These are phyloP conservation scores for Sporopachydermia lactativora DNA, from an alignment of 805 yeast species.

Conservation along the genomic window DNA sequence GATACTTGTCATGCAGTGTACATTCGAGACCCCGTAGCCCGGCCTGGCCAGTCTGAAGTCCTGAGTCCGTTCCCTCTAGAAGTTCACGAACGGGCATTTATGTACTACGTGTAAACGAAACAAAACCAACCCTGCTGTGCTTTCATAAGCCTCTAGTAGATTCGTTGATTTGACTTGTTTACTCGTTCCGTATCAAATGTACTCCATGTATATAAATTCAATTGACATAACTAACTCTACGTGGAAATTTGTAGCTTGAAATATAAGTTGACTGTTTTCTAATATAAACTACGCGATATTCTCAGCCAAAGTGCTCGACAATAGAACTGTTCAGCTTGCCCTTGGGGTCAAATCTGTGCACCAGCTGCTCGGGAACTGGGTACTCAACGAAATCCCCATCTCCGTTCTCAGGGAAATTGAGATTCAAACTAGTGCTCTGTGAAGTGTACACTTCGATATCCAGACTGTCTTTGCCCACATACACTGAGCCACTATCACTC, in stretches of 20 bases:
- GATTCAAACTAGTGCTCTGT: conserved; percentile 71
- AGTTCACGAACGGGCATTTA: conserved; percentile 85
- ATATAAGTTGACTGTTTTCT: too few species aligned
- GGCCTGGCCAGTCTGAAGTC: conserved; percentile 95
- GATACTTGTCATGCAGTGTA: conserved; percentile 94
- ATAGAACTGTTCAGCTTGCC: conserved; percentile 57
- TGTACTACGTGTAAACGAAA: conserved; percentile 57
- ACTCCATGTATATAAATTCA: too few species aligned
- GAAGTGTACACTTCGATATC: conserved; percentile 72
- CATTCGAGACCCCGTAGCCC: conserved; percentile 89
- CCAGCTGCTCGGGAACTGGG: conserved; percentile 86
- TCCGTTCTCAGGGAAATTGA: conserved; percentile 65
- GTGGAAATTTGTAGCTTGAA: too few species aligned
- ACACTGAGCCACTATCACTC: conserved; percentile 73
- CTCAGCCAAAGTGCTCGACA: conserved; percentile 70
- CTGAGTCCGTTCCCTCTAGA: conserved; percentile 76
- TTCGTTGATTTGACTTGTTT: too few species aligned
- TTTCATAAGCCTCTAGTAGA: too few species aligned
- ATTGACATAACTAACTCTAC: too few species aligned
- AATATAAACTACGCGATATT: too few species aligned
- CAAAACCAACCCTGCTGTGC: too few species aligned
- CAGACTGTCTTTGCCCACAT: conserved; percentile 58
- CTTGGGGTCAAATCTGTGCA: conserved; percentile 42
- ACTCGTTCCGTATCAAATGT: too few species aligned
- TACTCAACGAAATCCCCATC: conserved; percentile 64